phyloP scores from a whole-genome alignment of 2,329 filamentous ascomycete species.

The Hymenoscyphus scutula region DNA sequence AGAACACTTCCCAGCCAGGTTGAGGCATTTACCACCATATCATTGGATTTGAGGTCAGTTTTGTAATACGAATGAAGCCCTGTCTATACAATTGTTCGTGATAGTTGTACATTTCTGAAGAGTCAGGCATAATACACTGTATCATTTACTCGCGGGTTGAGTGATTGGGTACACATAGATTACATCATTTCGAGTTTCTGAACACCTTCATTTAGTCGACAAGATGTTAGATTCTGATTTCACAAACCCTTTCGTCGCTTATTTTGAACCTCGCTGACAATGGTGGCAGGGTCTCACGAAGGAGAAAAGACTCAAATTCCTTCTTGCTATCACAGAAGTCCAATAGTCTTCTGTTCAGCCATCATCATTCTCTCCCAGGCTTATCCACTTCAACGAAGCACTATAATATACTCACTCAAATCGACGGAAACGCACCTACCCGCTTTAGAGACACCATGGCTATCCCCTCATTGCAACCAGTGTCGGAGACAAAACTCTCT shows the following conservation, averaged over 20 bases:
- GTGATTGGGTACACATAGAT: neutral
- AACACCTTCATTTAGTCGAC: neutral
- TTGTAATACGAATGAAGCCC: neutral
- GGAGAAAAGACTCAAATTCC: conserved; percentile 18
- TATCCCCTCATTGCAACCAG: neutral
- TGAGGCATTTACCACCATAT: conserved; percentile 6
- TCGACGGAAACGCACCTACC: conserved; percentile 18
- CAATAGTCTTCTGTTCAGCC: conserved; percentile 23
- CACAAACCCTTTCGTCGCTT: neutral
- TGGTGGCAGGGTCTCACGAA: conserved; percentile 10
- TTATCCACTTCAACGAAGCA: conserved; percentile 12
- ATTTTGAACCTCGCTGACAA: neutral
- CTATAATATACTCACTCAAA: conserved; percentile 15
- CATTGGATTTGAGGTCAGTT: conserved; percentile 2
- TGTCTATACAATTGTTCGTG: neutral
- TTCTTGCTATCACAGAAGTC: conserved; percentile 20
- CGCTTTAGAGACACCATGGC: conserved; percentile 12
- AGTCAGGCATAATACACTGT: neutral
- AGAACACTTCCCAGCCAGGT: conserved; percentile 1
- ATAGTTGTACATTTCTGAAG: neutral
- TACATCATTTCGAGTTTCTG: neutral
- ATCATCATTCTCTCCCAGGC: conserved; percentile 17
- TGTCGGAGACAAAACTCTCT: neutral
- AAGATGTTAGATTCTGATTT: neutral
- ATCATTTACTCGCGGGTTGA: neutral